Base-by-base conservation (phyloP, 495 filamentous ascomycete genomes). In the Aspergillus biplanus region DNA sequence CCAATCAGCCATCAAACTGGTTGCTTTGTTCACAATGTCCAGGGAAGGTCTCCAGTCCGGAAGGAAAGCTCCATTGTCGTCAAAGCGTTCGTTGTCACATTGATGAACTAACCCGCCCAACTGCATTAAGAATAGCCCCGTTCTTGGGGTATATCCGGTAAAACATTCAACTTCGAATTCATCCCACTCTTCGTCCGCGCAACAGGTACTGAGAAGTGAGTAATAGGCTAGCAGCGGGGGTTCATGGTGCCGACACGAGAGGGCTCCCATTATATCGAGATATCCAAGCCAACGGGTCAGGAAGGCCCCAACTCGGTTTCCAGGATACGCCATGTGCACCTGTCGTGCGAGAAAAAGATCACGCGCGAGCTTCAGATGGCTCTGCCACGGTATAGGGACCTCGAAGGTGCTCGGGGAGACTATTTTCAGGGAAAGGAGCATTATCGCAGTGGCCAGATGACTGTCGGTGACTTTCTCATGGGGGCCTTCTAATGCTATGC, bases 221-320 rank as follows among this genome's bases (percentile, higher is more conserved):
- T 82, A 83, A 67, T 89, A 87, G 52, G 77, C 65, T 67, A 77
- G 69, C 31, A 89, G 74, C 12, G 87, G 86, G 7, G 75, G 76
- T 15, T 84, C 83, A 39, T 81, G 86, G 65, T 86, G 82, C 58
- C 87, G 83, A 50, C 92, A 91, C 56, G 87, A 91, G 5, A 96
- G 80, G 58, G 84, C 84, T 32, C 91, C 92, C 47, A 96, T 79
- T 6, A 94, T 86, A 69, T 96, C 92, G 31, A 96, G 82, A 73
- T 96, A 96, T 8, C 89, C 88, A 65, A 94, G 89, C 92, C 92
- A 96, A 39, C 91, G 87, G 46, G 84, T 85, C n/a, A 96, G 83
- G 71, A 96, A 95, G 49, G 87, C 90, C 16, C 88, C 89, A 21
- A 90, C 85, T 32, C 83, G 85, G 70, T 93, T 90, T 33, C 66